These are phyloP conservation scores for Nigrospora sphaerica DNA, from an alignment of 2,329 filamentous ascomycete species.

Conservation along the genomic window DNA sequence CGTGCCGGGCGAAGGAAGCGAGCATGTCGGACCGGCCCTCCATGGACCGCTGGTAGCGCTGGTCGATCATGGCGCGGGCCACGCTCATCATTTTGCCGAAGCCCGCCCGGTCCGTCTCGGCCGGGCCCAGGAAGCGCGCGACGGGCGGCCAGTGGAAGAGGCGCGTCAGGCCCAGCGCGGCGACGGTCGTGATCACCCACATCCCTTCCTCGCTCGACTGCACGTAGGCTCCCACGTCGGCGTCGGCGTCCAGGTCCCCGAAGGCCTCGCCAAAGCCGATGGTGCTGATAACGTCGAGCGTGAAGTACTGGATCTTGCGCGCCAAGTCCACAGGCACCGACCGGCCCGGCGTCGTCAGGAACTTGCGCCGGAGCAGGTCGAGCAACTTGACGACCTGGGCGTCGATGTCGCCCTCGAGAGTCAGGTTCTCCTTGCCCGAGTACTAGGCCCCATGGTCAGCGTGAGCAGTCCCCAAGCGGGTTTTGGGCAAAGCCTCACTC, in stretches of 20 bases:
- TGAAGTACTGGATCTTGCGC: not conserved
- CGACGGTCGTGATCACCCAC: not conserved
- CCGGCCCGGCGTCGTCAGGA: not conserved
- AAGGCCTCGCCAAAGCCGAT: constrained; percentile 38
- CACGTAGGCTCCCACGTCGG: constrained; percentile 35
- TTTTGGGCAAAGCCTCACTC: not conserved
- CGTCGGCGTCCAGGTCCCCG: constrained; percentile 32
- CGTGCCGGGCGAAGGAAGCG: constrained; percentile 33
- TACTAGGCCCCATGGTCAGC: not conserved
- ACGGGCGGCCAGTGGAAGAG: not conserved
- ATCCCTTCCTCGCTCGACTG: constrained; percentile 5
- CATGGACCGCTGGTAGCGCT: not conserved
- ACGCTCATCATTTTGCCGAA: not conserved
- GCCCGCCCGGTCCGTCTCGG: not conserved
- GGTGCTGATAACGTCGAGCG: constrained; percentile 40
- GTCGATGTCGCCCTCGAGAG: constrained; percentile 3
- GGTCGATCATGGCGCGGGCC: not conserved
- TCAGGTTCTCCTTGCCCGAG: constrained; percentile 4
- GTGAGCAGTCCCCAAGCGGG: no score
- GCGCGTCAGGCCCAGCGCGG: not conserved
- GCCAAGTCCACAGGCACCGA: not conserved
- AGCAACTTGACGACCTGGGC: constrained; percentile 10
- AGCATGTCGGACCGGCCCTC: not conserved
- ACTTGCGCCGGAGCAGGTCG: constrained; percentile 3
- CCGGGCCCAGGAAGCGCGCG: not conserved